Evolutionary conservation across 768 basidiomycete species (phyloP).

Genomic region (Tricholoma sp.): DNA sequence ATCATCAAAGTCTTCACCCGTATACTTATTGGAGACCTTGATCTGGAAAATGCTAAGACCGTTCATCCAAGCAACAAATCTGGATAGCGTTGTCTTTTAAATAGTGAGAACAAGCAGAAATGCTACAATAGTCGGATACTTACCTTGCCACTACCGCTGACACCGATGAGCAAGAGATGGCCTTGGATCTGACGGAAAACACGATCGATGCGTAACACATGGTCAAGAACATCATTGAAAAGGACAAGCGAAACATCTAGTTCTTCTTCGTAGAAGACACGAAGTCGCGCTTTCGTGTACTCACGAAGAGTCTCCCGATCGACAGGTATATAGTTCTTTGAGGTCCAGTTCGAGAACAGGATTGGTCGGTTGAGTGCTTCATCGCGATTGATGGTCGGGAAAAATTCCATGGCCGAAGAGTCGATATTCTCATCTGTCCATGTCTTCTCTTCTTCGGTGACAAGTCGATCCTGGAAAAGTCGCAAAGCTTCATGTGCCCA

Average conservation of each 20-base stretch:
- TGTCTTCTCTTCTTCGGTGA: conserved; percentile 83
- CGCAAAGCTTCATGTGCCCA: conserved; percentile 99
- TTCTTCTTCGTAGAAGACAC: conserved; percentile 99
- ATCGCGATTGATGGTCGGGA: conserved; percentile 86
- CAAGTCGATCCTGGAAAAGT: conserved; percentile 95
- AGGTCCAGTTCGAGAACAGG: conserved; percentile 98
- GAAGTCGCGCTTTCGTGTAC: conserved; percentile 92
- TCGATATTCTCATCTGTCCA: conserved; percentile 98
- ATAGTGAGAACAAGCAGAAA: conserved; percentile 5
- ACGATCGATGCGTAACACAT: conserved; percentile 95
- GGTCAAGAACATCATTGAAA: conserved; percentile 98
- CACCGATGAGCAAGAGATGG: conserved; percentile 92
- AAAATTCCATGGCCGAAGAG: conserved; percentile 75
- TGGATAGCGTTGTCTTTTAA: conserved; percentile 86
- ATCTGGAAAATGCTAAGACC: conserved; percentile 99
- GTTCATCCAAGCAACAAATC: conserved; percentile 99
- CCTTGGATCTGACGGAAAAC: conserved; percentile 99
- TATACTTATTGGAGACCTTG: conserved; percentile 99
- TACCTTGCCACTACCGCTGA: conserved; percentile 98
- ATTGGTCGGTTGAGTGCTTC: conserved; percentile 89
- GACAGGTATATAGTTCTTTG: conserved; percentile 93
- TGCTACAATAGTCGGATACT: conserved; percentile 11
- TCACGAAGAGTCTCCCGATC: conserved; percentile 91
- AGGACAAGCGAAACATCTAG: conserved; percentile 95
- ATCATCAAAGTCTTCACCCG: conserved; percentile 97